Evolutionary conservation across 805 yeast species (phyloP).

Genomic region (Wilhelminamyces savonicus): DNA sequence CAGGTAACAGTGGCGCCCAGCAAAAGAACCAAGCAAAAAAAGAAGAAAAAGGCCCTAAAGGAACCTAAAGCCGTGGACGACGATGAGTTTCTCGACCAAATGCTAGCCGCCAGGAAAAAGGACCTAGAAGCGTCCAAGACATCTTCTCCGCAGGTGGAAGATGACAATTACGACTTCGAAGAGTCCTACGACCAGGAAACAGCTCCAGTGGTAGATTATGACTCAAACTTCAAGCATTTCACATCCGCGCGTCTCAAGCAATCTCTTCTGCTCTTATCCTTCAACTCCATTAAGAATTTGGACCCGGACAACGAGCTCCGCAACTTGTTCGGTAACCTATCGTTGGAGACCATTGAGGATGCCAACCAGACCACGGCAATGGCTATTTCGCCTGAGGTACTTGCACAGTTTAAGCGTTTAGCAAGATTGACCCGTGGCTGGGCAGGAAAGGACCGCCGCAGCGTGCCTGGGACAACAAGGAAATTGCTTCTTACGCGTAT

Average conservation of each 20-base stretch:
- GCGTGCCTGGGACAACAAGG: constrained; percentile 69
- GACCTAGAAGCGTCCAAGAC: too few relatives aligned
- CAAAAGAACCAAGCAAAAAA: constrained; percentile 12
- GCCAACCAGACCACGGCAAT: constrained; percentile 71
- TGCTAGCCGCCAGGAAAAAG: constrained; percentile 32
- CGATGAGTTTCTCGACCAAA: constrained; percentile 46
- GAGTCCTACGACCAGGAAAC: constrained; percentile 19
- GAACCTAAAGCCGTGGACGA: constrained; percentile 7
- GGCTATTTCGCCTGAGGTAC: constrained; percentile 60
- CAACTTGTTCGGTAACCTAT: constrained; percentile 63
- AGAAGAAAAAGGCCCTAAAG: constrained; percentile 8
- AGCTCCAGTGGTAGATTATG: constrained; percentile 30
- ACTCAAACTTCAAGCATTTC: constrained; percentile 39
- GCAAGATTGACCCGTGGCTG: constrained; percentile 65
- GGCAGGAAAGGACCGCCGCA: constrained; percentile 73
- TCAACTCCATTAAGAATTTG: constrained; percentile 43
- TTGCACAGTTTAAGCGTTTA: constrained; percentile 55
- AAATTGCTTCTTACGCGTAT: constrained; percentile 65
- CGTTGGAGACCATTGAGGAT: constrained; percentile 63
- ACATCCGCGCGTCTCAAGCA: constrained; percentile 40
- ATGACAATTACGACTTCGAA: constrained; percentile 12
- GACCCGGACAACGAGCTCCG: constrained; percentile 76
- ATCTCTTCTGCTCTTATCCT: constrained; percentile 34
- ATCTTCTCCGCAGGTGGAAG: too few relatives aligned
- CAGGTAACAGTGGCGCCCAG: constrained; percentile 1